Base-by-base conservation (phyloP, 352 stramenopile genomes). In the Pythium scleroteichum region DNA sequence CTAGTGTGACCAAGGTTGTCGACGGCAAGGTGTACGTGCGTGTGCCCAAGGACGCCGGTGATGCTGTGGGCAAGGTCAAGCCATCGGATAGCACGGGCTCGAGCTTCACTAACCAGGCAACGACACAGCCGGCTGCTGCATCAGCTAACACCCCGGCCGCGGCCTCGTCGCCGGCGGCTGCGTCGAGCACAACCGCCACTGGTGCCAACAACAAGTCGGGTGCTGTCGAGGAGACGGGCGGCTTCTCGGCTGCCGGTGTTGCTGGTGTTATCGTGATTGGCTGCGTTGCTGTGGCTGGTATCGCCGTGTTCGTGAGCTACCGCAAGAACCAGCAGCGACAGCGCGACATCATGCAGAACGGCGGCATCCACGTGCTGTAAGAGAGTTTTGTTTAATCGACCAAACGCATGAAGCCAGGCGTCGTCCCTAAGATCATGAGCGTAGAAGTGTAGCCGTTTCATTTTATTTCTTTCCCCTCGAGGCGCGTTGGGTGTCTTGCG, bases 271-370 rank as follows among this genome's bases (percentile, higher is more conserved):
- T 87, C 40, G 75, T 92, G 40, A 46, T 90, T n/a, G 74, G 62
- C 33, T 73, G 82, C 32, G 78, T 84, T 22, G 68, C 62, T 48
- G 50, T 89, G 46, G 79, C 76, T 6, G 76, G 70, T 27, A 48
- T 83, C 22, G 79, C 72, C 38, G 70, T 85, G 22, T 72, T 88
- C 53, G 67, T 78, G 55, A 90, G 82, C 71, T 92, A 92, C 71
- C 78, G 77, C 59, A 92, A 77, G 71, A 92, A 92, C 69, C 79
- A 92, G 73, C 64, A 71, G 54, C 76, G 79, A 35, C 82, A 92
- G 70, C 79, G 76, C 47, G 75, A 90, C 56, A 92, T 92, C 53
- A 87, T 92, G 76, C 78, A 84, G 47, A 84, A 88, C 55, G 72
- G 72, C 8, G 72, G 72, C 26, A 76, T 79, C 58, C 68, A 76